These are phyloP conservation scores for Knufia fluminis DNA, from an alignment of 2,329 filamentous ascomycete species.

Conservation along the genomic window DNA sequence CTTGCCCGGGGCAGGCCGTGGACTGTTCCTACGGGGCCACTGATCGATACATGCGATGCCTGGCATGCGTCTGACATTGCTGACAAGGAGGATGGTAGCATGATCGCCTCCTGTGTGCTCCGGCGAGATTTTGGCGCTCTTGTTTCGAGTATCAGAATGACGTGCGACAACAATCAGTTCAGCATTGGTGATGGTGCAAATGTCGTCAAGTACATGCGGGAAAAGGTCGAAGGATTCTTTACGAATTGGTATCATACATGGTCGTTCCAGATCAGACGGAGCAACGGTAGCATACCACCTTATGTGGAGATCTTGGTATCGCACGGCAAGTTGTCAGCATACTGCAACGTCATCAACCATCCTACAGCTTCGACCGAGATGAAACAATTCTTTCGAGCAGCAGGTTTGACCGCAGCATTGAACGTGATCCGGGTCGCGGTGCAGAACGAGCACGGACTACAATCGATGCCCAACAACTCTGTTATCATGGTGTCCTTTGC, in stretches of 20 bases:
- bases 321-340: conserved; percentile 65
- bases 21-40: conserved; percentile 56
- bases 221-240: conserved; percentile 57
- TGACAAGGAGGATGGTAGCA: conserved; percentile 59
- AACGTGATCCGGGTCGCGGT: conserved; percentile 66
- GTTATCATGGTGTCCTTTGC: conserved; percentile 72
- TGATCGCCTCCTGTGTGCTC: conserved; percentile 62
- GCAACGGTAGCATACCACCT: conserved; percentile 51
- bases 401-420: conserved; percentile 61
- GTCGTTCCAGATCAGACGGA: conserved; percentile 48
- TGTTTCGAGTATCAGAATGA: conserved; percentile 26
- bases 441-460: conserved; percentile 59
- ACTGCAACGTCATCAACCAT: conserved; percentile 65
- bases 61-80: conserved; percentile 59
- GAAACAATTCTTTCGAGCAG: conserved; percentile 63
- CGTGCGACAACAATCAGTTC: conserved; percentile 29
- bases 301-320: conserved; percentile 68
- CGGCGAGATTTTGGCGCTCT: conserved; percentile 53
- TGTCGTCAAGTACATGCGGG: conserved; percentile 39
- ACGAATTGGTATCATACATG: conserved; percentile 56
- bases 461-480: conserved; percentile 71
- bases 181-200: conserved; percentile 27
- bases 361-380: conserved; percentile 61
- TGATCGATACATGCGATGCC: conserved; percentile 57
- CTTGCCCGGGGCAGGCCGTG: conserved; percentile 61